These are phyloP conservation scores for Bretziella fagacearum DNA, from an alignment of 2,329 filamentous ascomycete species.

Conservation along the genomic window DNA sequence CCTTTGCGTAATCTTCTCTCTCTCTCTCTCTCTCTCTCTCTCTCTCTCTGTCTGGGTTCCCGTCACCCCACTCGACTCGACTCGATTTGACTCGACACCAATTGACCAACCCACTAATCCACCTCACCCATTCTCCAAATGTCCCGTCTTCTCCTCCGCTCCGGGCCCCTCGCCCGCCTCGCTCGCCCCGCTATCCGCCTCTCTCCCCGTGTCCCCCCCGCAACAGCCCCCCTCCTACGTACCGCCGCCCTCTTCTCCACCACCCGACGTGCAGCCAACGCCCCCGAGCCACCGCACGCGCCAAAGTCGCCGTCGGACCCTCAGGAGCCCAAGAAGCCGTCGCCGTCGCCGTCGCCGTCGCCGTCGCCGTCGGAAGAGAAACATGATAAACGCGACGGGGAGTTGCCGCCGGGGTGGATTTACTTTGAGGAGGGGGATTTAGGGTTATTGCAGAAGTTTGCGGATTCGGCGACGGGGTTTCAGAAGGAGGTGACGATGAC, in stretches of 20 bases:
- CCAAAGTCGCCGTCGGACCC: constrained; percentile 14
- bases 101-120: neutral
- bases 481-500: constrained; percentile 43
- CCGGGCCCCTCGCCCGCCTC: constrained; percentile 47
- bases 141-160: constrained; percentile 49
- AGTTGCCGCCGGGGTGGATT: constrained; percentile 31
- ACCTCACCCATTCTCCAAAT: constrained; percentile 26
- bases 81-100: neutral
- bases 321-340: constrained; percentile 10
- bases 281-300: constrained; percentile 20
- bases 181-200: constrained; percentile 26
- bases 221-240: constrained; percentile 23
- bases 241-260: constrained; percentile 20
- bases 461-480: constrained; percentile 44
- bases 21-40: no score
- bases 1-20: no score
- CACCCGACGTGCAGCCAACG: constrained; percentile 22
- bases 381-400: neutral
- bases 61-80: no score
- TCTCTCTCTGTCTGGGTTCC: no score
- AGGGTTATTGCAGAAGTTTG: constrained; percentile 39
- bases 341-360: constrained; percentile 23
- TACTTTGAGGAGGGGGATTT: constrained; percentile 30
- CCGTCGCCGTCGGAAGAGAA: neutral
- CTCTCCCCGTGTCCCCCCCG: neutral